Evolutionary conservation across 352 stramenopile species (phyloP), one percentile per base, ranked within the genome.

Genomic region (Pythium oligandrum): DNA sequence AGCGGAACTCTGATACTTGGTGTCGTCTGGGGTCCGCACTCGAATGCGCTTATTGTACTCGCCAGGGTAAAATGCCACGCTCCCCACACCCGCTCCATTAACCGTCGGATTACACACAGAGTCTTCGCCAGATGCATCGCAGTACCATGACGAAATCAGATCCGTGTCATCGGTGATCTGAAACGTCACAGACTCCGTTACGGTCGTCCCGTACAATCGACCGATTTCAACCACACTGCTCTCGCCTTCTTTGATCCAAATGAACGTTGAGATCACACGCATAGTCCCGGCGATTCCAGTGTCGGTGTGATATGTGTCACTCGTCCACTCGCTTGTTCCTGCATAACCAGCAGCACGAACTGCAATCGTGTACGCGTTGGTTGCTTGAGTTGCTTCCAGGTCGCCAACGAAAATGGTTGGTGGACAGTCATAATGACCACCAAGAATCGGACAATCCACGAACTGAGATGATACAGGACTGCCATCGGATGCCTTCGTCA

Each of bases 321-420:
- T 66, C 1, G 39, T 47, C 73, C 73, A 84, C 11, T 36, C 30
- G 9, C 71, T 84, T 7, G 40, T 3, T 1, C 69, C 68, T 8
- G 48, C 48, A 26, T 61, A 59, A 3, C 71, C 69, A 33, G 71
- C 50, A 11, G 71, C 53, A 2, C 71, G 61, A 11, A 69, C 40
- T 8, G 52, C 43, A 1, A 84, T 66, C 10, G 40, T 48, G 46
- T 71, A 72, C 1, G 55, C 50, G 3, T 38, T 59, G 0, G 34
- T 54, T 30, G 64, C 26, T 35, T 55, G 17, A 26, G 17, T 26
- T 26, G 17, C 17, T 26, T 26, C 11, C 6, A 63, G 47, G 4
- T 39, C n/a, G 44, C 40, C 43, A 2, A 66, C 32, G 2, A 26
- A 47, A 7, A 79, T 17, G 2, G 53, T 53, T 3, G 45, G 9